Evolutionary conservation across 192 early-diverging fungal species (phyloP).

Genomic region (Linnemannia hyalina): DNA sequence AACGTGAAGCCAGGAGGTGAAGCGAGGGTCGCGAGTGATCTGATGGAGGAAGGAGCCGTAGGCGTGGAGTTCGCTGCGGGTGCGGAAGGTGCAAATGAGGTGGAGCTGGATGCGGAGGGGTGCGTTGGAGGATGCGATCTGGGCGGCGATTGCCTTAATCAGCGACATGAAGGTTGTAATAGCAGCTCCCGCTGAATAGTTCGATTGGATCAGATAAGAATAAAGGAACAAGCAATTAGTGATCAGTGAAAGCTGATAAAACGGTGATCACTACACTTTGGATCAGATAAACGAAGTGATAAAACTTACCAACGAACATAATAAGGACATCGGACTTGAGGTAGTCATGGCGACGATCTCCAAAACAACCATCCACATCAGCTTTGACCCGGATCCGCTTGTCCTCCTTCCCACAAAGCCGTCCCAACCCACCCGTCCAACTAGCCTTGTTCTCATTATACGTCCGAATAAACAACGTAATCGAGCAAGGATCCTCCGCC

Average conservation of each 20-base stretch:
- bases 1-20: constrained; percentile 50
- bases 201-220: not conserved
- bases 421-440: constrained; percentile 34
- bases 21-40: constrained; percentile 52
- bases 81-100: constrained; percentile 54
- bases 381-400: constrained; percentile 30
- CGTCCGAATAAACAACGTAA: constrained; percentile 41
- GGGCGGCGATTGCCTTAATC: constrained; percentile 50
- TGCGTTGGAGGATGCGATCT: constrained; percentile 37
- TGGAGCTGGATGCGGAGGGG: constrained; percentile 44
- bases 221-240: not conserved
- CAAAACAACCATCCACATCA: constrained; percentile 52
- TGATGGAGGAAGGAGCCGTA: constrained; percentile 56
- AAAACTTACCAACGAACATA: constrained; percentile 46
- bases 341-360: constrained; percentile 51
- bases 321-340: constrained; percentile 48
- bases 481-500: constrained; percentile 44
- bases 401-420: constrained; percentile 44
- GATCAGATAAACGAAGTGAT: not conserved
- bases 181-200: constrained; percentile 42
- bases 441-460: constrained; percentile 30
- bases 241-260: not conserved
- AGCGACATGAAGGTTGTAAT: constrained; percentile 49
- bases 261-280: not conserved
- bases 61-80: constrained; percentile 47